These are phyloP conservation scores for Pseudogymnoascus sp. DNA, from an alignment of 2,329 filamentous ascomycete species.

Conservation along the genomic window DNA sequence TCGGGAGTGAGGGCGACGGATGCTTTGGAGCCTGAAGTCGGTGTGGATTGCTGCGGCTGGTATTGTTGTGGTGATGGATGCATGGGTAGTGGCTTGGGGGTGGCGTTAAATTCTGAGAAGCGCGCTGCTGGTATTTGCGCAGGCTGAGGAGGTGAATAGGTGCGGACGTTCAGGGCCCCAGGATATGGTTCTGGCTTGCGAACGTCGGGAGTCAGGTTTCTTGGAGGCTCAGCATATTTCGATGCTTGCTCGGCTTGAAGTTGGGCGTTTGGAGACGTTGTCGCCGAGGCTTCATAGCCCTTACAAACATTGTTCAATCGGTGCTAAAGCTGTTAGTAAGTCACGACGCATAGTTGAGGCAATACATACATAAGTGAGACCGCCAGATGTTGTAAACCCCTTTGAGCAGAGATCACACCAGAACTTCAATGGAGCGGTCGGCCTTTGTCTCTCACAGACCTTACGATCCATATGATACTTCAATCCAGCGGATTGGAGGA, in stretches of 20 bases:
- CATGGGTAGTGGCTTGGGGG: neutral
- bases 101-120: neutral
- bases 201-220: neutral
- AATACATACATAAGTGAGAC: neutral
- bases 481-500: neutral
- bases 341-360: neutral
- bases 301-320: neutral
- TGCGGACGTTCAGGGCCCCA: neutral
- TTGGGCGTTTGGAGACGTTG: neutral
- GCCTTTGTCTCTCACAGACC: constrained; percentile 1
- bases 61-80: neutral
- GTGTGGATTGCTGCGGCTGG: neutral
- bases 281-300: neutral
- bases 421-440: neutral
- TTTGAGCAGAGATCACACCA: neutral
- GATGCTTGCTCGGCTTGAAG: neutral
- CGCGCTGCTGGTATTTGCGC: neutral
- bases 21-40: neutral
- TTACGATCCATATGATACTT: constrained; percentile 1
- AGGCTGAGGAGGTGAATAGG: neutral
- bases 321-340: neutral
- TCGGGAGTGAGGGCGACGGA: neutral
- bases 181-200: neutral
- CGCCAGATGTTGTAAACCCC: neutral
- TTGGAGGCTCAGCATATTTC: neutral